These are phyloP conservation scores for Phytopythium litorale DNA, from an alignment of 352 stramenopile genomes.

Conservation along the genomic window DNA sequence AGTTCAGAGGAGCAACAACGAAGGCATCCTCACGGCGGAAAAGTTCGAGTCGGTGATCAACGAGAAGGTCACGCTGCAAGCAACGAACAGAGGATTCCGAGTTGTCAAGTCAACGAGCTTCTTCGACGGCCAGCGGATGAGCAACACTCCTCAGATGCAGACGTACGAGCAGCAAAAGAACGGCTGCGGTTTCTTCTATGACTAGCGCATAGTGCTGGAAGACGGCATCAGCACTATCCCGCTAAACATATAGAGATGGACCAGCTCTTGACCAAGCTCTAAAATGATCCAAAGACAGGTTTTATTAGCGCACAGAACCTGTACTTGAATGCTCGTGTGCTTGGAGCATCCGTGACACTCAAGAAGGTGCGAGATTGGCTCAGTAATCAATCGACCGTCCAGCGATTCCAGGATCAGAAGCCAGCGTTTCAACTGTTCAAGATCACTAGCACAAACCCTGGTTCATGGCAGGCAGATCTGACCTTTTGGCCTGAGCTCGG, in stretches of 20 bases:
- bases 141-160: background rate
- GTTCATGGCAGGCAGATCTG: conserved; percentile 22
- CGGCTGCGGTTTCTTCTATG: conserved; percentile 5
- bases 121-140: background rate
- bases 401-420: conserved; percentile 15
- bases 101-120: background rate
- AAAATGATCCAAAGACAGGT: conserved; percentile 11
- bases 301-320: conserved; percentile 13
- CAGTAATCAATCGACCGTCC: conserved; percentile 7
- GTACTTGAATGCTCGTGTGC: conserved; percentile 11
- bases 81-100: background rate
- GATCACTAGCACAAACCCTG: conserved; percentile 13
- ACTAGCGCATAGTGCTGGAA: conserved; percentile 14
- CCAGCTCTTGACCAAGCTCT: conserved; percentile 3
- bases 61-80: background rate
- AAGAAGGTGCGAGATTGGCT: conserved; percentile 19
- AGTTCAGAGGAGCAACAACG: background rate
- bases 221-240: conserved; percentile 10
- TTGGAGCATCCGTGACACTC: conserved; percentile 4
- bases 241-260: conserved; percentile 4
- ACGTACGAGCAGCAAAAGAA: conserved; percentile 20
- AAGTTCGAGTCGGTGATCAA: background rate
- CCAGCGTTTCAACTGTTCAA: conserved; percentile 6
- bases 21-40: background rate
- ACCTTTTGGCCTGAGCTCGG: conserved; percentile 9